Evolutionary conservation across 2,329 filamentous ascomycete genomes (phyloP).

Genomic region (Fusarium sp.): DNA sequence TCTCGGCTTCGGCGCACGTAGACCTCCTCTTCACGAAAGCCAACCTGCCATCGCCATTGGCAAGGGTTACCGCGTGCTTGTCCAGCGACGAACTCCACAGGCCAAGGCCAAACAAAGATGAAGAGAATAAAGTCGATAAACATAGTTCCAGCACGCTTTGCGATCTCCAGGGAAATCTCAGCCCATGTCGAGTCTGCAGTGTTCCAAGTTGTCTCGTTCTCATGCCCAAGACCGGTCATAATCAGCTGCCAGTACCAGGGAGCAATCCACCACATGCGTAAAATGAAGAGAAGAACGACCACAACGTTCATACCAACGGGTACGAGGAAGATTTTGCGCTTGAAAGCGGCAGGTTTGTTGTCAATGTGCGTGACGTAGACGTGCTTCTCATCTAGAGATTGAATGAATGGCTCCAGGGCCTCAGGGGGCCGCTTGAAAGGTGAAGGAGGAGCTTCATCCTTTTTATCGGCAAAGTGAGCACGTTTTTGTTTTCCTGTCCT

Average conservation of each 20-base stretch:
- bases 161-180: constrained; percentile 67
- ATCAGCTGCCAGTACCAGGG: constrained; percentile 80
- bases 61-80: constrained; percentile 69
- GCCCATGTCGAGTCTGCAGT: constrained; percentile 65
- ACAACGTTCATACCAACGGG: constrained; percentile 80
- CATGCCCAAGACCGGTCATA: constrained; percentile 71
- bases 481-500: constrained; percentile 49
- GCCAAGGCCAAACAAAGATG: constrained; percentile 78
- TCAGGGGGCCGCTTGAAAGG: constrained; percentile 77
- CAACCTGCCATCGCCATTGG: constrained; percentile 77
- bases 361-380: constrained; percentile 91
- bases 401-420: constrained; percentile 72
- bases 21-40: constrained; percentile 83
- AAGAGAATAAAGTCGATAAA: constrained; percentile 78
- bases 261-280: constrained; percentile 74
- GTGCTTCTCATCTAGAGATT: constrained; percentile 72
- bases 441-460: constrained; percentile 58
- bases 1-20: constrained; percentile 81
- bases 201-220: constrained; percentile 74
- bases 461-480: constrained; percentile 40
- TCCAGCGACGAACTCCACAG: constrained; percentile 76
- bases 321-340: constrained; percentile 84
- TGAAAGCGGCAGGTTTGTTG: constrained; percentile 73
- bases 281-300: constrained; percentile 72
- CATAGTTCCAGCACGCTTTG: constrained; percentile 72